Conservation (phyloP, 768 basidiomycete genomes). For the Trichaptum fuscoviolaceum region DNA sequence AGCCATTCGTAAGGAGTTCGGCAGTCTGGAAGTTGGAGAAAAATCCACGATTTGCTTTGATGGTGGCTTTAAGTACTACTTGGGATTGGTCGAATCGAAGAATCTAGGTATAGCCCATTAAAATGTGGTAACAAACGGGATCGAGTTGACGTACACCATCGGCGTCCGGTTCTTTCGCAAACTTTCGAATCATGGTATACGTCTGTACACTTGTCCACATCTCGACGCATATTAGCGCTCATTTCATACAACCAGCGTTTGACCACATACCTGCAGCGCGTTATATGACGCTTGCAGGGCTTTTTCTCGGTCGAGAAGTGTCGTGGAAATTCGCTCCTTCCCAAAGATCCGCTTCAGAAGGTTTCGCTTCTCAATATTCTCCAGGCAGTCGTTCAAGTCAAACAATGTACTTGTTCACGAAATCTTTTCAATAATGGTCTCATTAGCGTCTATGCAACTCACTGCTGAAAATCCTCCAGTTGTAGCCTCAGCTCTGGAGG, state of each 20-base stretch:
- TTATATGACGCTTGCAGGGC: background rate
- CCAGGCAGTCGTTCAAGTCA: background rate
- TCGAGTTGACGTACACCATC: no score
- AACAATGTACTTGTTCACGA: background rate
- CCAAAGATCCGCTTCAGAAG: background rate
- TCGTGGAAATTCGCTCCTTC: background rate
- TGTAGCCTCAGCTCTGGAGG: background rate
- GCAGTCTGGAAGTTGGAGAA: no score
- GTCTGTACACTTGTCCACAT: background rate
- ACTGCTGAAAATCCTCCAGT: background rate
- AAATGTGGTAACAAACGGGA: no score
- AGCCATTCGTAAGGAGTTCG: no score
- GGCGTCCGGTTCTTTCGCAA: no score
- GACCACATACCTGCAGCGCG: background rate
- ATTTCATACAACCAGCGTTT: background rate
- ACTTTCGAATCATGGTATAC: background rate
- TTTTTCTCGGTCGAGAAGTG: background rate
- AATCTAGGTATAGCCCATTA: no score
- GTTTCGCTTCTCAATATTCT: background rate
- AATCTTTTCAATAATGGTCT: background rate
- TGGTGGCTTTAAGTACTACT: no score
- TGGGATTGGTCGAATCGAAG: no score
- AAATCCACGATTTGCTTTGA: no score
- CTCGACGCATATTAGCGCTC: background rate
- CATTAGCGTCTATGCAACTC: background rate